Evolutionary conservation across 78 protist genomes (phyloP), one percentile per base, ranked within the genome.

Genomic region (Carpediemonas membranifera): DNA sequence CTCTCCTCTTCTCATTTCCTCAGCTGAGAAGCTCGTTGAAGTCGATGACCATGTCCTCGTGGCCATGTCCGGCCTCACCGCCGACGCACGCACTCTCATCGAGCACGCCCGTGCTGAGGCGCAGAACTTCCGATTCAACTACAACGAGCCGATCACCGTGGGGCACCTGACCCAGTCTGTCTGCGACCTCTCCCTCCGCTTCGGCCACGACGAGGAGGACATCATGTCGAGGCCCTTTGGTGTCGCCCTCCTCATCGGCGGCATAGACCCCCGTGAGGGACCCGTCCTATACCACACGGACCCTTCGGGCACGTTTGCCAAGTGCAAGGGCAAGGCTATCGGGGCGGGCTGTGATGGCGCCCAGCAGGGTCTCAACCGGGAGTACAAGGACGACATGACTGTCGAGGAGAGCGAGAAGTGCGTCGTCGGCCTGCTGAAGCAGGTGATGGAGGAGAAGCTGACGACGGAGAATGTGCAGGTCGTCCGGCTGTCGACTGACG

Each of bases 371-470:
- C 74, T 96, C 47, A 86, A 84, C 61, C 97, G 91, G 43, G 33
- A 78, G 25, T 95, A 85, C 74, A 74, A 82, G 70, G 77, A 80
- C 74, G 79, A 79, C 15, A 78, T 95, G 79, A 83, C 96, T 24
- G 67, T 95, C 1, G 68, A 0, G 7, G 95, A 95, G 55, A 94
- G 94, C 13, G 90, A 87, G 60, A 56, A 33, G 30, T 35, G 88
- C 0, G 95, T 96, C 7, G 66, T 93, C 16, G 2, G 67, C 1
- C 85, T 84, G 0, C 84, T 95, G 35, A 90, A 90, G 76, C 92
- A 90, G 70, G 98, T 93, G n/a, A 96, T 96, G 99, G 98, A 96
- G 69, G 96, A 96, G 62, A 84, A 85, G 59, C 50, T 94, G 47
- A 79, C 68, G 35, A 58, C 58, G 35, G 77, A 62, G 19, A 92